Base-by-base conservation (phyloP, 345 rosid genomes). In the Brassica rapa region DNA sequence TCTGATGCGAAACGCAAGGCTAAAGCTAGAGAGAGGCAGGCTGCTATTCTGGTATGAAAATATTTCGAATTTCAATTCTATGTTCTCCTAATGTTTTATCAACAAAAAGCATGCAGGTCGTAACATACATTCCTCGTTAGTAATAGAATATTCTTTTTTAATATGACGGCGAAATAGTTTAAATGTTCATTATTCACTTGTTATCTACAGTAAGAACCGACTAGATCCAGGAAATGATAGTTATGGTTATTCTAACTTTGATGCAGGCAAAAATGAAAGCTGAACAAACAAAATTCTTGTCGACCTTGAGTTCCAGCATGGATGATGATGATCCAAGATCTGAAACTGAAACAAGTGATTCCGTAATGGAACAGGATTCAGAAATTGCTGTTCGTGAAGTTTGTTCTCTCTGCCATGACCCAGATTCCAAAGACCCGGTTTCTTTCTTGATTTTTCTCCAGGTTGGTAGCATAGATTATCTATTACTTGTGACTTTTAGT, bases 201-300 rank as follows among this genome's bases (percentile, higher is more conserved):
- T 57, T 74, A 39, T 16, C 3, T 6, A 53, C 59, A 15, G 59
- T 53, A 16, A 16, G 59, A 53, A 53, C 16, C 4, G 59, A 6
- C 59, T 15, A 15, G 9, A 53, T 37, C 23, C 57, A 27, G 19
- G 24, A 74, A 62, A 62, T 69, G 71, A 55, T 19, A 57, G 16
- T 73, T 83, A 68, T 73, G 82, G 71, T 73, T 78, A 78, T 70
- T 39, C 68, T 32, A 30, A 57, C 67, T 76, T 61, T 56, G 29
- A 39, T 88, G 88, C 89, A 95, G 99, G 99, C 83, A 74, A 93
- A 90, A 88, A 95, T 95, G 93, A 93, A 84, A 86, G 98, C 91
- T 32, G 99, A 95, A 82, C 99, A 95, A 70, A 82, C 91, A 30
- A 93, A 95, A 81, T 95, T 95, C 77, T 84, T 91, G 84, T 90